Base-by-base conservation (phyloP, 768 basidiomycete genomes). In the Psilocybe azurescens region DNA sequence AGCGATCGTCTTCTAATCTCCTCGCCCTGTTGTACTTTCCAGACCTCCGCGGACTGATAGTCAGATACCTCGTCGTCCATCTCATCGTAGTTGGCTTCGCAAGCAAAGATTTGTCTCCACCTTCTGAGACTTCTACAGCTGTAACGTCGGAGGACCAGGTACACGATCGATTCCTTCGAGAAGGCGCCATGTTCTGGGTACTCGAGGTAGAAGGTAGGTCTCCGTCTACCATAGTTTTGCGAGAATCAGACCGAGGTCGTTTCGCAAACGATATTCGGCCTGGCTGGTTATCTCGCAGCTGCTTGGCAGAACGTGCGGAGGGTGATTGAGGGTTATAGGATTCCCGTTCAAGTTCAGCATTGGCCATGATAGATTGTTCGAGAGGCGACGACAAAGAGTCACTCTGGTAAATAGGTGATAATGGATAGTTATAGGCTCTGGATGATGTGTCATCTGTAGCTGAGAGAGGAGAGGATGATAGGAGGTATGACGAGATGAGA, bases 71-170 rank as follows among this genome's bases (percentile, higher is more conserved):
- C 29, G 18, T n/a, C 20, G 8, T 24, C 55, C 28, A 8, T 3
- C 32, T 18, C 29, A 47, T 48, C 6, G 24, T 41, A 32, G 29
- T 18, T 14, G n/a, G 29, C 11, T 29, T 46, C 20, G 28, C 3
- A 29, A 16, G n/a, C 2, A 36, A n/a, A 10, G 29, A 18, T 33
- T 58, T 36, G 16, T 32, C 44, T 24, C 18, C 29, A 20, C 33
- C 28, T 8, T 58, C 52, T 8, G 32, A 36, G 33, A 30, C 9
- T 24, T 24, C 47, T 29, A 59, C 57, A 36, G 53, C 53, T 6
- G 62, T 59, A 9, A 39, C 48, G 52, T 54, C 62, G 53, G 62
- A 63, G 13, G 53, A 59, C 47, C 62, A 59, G 24, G 53, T 56
- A 24, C 33, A 58, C 2, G 61, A 62, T 29, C 56, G 61, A 29